These are phyloP conservation scores for Candida nonsorbophila DNA, from an alignment of 805 yeast species.

Conservation along the genomic window DNA sequence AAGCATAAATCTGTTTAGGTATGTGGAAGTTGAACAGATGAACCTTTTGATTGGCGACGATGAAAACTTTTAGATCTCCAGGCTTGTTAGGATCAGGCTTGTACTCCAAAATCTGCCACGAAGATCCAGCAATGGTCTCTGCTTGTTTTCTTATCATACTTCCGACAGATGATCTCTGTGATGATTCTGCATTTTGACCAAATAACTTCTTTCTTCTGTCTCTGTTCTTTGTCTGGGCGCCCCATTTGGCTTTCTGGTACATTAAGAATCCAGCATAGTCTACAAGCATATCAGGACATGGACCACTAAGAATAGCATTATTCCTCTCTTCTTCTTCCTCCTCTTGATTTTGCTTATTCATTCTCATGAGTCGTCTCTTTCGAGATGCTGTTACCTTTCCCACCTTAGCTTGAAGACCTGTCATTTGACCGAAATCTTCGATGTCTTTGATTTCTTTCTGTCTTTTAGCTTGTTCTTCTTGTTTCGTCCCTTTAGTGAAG, in stretches of 20 bases:
- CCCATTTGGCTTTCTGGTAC: conserved; percentile 89
- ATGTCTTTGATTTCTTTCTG: conserved; percentile 50
- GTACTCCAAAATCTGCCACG: conserved; percentile 85
- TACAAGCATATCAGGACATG: conserved; percentile 60
- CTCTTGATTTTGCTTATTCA: conserved; percentile 12
- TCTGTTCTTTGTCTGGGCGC: conserved; percentile 63
- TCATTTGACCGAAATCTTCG: conserved; percentile 58
- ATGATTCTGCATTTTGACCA: conserved; percentile 55
- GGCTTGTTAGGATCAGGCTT: conserved; percentile 47
- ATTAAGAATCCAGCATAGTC: conserved; percentile 66
- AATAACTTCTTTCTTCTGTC: conserved; percentile 70
- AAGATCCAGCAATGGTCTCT: conserved; percentile 65
- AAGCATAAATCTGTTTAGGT: conserved; percentile 69
- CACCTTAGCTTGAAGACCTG: conserved; percentile 24
- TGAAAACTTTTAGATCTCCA: conserved; percentile 76
- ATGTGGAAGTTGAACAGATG: conserved; percentile 70
- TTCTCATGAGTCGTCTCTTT: conserved; percentile 32
- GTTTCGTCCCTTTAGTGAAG: conserved; percentile 42
- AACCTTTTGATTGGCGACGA: conserved; percentile 61
- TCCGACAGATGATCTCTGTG: conserved; percentile 58
- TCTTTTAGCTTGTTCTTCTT: conserved; percentile 26
- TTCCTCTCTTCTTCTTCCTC: conserved; percentile 45
- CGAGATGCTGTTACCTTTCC: conserved; percentile 45
- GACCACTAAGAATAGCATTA: conserved; percentile 42
- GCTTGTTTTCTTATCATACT: conserved; percentile 72